Evolutionary conservation across 495 filamentous ascomycete species (phyloP), one percentile per base, ranked within the genome.

Genomic region (Tuber melanosporum): DNA sequence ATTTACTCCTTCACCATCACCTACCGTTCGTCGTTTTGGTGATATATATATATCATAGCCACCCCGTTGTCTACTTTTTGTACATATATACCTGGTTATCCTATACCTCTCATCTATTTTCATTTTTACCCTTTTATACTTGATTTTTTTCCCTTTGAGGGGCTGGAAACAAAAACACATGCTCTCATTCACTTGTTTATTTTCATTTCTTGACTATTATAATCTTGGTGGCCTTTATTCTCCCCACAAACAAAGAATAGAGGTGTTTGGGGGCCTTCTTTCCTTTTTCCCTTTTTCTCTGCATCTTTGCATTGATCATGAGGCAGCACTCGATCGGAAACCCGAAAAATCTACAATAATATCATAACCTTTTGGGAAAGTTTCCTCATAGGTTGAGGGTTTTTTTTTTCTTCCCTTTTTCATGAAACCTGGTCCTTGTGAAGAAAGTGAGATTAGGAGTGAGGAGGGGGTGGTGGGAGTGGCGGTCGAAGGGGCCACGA

Each of bases 401-500:
- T 2, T 12, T 66, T 32, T 32, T 52, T 10, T 19, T 6, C 20
- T 46, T 46, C 10, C 10, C 15, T 17, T 46, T 14, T 20, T 17
- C 57, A n/a, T 32, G 26, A 66, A 66, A 66, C 26, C 57, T 17
- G n/a, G 57, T 17, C 57, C 57, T 17, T 32, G 57, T 32, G 26
- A 66, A 32, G 57, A 6, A 12, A 32, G 14, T 66, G 57, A 66
- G 52, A 66, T 32, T 66, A 66, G 26, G 57, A 15, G 26, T 26
- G 12, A 7, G 57, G 57, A 14, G 57, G 57, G 26, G 57, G 57
- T 66, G 57, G 57, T 66, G 57, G 26, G 57, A 66, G 57, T 66
- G 57, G 57, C 57, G 57, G 57, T 66, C 15, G 57, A 17, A 66
- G 57, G 32, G 57, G 57, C 57, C 57, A 66, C 57, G 57, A 66